phyloP scores from a whole-genome alignment of 208 protist species.

The Crithidia sp. region DNA sequence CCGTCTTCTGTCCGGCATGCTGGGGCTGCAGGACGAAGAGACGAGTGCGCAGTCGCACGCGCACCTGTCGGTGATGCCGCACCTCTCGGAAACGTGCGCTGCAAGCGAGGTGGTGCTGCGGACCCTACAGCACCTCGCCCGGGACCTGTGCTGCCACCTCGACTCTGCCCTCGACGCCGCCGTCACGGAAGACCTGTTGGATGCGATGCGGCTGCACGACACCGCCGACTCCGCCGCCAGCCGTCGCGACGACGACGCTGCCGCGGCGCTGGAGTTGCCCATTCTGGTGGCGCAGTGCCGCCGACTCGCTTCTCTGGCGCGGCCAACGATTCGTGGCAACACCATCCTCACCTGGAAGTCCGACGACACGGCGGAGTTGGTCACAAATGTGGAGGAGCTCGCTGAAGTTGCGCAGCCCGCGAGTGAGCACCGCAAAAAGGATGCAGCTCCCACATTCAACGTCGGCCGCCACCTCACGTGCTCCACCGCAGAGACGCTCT shows the following conservation, averaged over 20 bases:
- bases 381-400: constrained; percentile 28
- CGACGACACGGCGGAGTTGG: constrained; percentile 29
- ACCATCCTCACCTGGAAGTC: constrained; percentile 42
- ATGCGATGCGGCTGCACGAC: constrained; percentile 15
- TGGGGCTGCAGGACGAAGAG: constrained; percentile 49
- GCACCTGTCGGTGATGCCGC: constrained; percentile 47
- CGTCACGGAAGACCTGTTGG: constrained; percentile 10
- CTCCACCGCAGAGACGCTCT: constrained; percentile 69
- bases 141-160: constrained; percentile 53
- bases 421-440: neutral
- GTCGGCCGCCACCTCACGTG: constrained; percentile 70
- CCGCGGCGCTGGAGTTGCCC: constrained; percentile 23
- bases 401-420: neutral
- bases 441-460: constrained; percentile 1
- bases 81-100: constrained; percentile 46
- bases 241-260: constrained; percentile 23
- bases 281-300: constrained; percentile 45
- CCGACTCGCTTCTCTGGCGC: constrained; percentile 37
- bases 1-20: constrained; percentile 56
- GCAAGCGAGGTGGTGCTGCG: constrained; percentile 49
- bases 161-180: constrained; percentile 20
- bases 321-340: constrained; percentile 40
- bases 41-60: constrained; percentile 1
- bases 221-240: neutral
- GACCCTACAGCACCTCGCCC: constrained; percentile 66